Evolutionary conservation across 169 alveolate species (phyloP).

Genomic region (Plasmodium vinckei): DNA sequence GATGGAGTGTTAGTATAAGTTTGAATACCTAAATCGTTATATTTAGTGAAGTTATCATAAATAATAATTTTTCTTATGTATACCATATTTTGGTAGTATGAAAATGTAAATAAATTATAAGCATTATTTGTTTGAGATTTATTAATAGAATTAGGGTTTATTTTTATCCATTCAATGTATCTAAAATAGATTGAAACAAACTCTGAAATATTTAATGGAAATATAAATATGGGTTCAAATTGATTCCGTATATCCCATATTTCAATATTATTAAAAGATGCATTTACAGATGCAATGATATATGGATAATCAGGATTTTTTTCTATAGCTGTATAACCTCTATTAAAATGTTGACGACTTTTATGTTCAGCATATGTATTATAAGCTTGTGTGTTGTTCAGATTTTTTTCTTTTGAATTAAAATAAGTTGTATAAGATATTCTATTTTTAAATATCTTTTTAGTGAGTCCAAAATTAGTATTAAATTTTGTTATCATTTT

Average conservation of each 20-base stretch:
- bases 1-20: constrained; percentile 11
- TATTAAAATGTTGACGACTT: constrained; percentile 17
- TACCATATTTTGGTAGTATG: constrained; percentile 42
- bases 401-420: background rate
- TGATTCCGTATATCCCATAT: constrained; percentile 84
- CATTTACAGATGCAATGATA: constrained; percentile 80
- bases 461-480: background rate
- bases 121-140: background rate
- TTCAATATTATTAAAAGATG: constrained; percentile 77
- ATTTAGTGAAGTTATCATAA: constrained; percentile 43
- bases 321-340: constrained; percentile 81
- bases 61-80: constrained; percentile 43
- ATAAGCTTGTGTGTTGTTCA: background rate
- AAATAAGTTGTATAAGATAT: background rate
- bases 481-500: constrained; percentile 41
- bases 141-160: constrained; percentile 5
- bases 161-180: constrained; percentile 78
- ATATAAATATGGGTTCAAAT: constrained; percentile 79
- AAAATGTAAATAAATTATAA: constrained; percentile 45
- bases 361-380: constrained; percentile 26
- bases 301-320: constrained; percentile 78
- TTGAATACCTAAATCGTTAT: constrained; percentile 64
- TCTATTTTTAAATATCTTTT: constrained; percentile 7
- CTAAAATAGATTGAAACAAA: constrained; percentile 78
- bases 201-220: constrained; percentile 82